Conservation (phyloP, 345 rosid genomes). For the Salix udensis region DNA sequence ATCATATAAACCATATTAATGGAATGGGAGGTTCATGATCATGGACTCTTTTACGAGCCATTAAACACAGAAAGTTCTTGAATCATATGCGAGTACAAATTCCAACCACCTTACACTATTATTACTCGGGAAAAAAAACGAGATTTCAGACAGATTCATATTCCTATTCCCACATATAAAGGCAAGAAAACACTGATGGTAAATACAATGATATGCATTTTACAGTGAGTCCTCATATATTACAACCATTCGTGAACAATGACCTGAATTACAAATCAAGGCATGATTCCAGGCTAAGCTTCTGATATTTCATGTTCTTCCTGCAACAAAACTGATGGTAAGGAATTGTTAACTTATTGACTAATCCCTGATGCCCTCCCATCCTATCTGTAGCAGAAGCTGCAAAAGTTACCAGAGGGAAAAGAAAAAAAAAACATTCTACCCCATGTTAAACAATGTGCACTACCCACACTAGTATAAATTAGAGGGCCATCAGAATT, state of each 20-base stretch:
- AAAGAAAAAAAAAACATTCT: background rate
- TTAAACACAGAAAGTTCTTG: background rate
- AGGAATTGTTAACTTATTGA: background rate
- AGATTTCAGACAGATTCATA: background rate
- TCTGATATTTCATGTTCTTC: background rate
- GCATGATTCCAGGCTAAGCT: background rate
- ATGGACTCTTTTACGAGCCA: background rate
- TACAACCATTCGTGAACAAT: background rate
- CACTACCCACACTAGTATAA: slow-evolving; percentile 1
- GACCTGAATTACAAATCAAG: slow-evolving; percentile 3
- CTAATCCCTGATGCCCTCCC: background rate
- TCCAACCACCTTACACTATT: background rate
- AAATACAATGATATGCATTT: background rate
- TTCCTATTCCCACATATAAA: background rate
- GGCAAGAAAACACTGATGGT: background rate
- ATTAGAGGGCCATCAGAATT: background rate
- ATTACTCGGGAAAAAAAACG: background rate
- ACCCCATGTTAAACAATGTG: slow-evolving; percentile 5
- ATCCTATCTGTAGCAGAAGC: slow-evolving; percentile 7
- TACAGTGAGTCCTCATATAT: background rate
- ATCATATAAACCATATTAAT: background rate
- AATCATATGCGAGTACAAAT: background rate
- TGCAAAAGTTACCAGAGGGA: slow-evolving; percentile 6
- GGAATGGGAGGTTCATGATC: background rate
- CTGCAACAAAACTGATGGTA: background rate